These are phyloP conservation scores for Fusarium papillatum DNA, from an alignment of 2,329 filamentous ascomycete species.

Conservation along the genomic window DNA sequence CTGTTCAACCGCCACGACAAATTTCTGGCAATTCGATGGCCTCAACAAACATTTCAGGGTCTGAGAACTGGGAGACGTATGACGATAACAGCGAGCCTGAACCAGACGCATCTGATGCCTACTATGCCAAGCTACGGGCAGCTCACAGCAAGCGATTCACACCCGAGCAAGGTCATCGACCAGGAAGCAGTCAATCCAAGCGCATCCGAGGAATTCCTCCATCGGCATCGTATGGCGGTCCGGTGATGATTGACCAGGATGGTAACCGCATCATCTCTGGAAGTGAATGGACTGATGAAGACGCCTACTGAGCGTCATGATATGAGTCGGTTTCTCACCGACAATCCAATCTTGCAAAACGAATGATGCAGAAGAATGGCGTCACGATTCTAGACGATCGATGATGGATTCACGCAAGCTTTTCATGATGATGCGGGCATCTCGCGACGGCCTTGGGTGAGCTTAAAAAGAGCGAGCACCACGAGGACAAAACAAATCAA, in stretches of 20 bases:
- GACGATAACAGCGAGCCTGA: constrained; percentile 86
- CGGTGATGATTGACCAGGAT: constrained; percentile 67
- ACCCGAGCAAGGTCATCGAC: constrained; percentile 61
- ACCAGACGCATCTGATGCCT: constrained; percentile 81
- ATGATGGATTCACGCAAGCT: constrained; percentile 45
- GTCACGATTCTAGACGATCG: constrained; percentile 38
- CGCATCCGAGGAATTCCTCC: constrained; percentile 67
- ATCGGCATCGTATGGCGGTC: constrained; percentile 59
- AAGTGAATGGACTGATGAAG: constrained; percentile 78
- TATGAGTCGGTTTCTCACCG: neutral
- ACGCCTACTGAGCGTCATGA: constrained; percentile 61
- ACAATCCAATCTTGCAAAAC: constrained; percentile 13
- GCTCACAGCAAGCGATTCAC: constrained; percentile 75
- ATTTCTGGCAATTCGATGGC: constrained; percentile 76
- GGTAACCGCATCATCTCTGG: constrained; percentile 74
- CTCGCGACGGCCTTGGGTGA: constrained; percentile 44
- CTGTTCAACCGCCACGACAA: constrained; percentile 68
- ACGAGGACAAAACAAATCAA: constrained; percentile 9
- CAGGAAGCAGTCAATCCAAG: constrained; percentile 62
- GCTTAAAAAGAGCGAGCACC: constrained; percentile 29
- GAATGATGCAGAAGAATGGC: constrained; percentile 39
- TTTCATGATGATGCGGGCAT: constrained; percentile 47
- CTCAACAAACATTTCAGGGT: constrained; percentile 84
- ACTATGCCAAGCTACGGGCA: constrained; percentile 83
- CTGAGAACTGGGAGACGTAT: constrained; percentile 98